A percentile compares a stretch with the other conserved stretches of the same genome.
Evolutionary conservation across 1,284 basidiomycete genomes (phyloP).

Genomic region (Athelia psychrophila): DNA sequence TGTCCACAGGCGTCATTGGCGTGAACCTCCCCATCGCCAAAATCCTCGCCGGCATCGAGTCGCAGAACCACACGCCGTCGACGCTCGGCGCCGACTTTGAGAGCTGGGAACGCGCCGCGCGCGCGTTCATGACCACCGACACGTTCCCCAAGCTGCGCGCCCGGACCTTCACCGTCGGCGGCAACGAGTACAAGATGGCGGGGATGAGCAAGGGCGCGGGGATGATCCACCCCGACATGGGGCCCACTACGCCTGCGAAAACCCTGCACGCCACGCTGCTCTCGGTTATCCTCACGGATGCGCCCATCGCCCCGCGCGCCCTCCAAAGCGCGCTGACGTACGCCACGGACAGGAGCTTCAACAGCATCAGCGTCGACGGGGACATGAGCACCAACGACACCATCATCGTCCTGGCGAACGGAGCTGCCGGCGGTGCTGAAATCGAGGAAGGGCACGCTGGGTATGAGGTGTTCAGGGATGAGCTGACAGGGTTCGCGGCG

Average conservation of each 20-base stretch:
- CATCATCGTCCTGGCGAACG: conserved; percentile 89
- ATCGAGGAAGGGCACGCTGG: conserved; percentile 69
- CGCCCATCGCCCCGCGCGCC: conserved; percentile 75
- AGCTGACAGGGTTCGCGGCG: conserved; percentile 82
- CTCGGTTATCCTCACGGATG: conserved; percentile 91
- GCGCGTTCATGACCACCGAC: conserved; percentile 99
- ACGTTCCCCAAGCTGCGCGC: conserved; percentile 96
- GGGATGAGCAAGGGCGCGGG: conserved; percentile 99
- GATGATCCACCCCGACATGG: conserved; percentile 99
- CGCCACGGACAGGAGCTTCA: conserved; percentile 93
- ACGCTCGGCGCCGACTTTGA: conserved; percentile 58
- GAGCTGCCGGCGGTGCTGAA: conserved; percentile 63
- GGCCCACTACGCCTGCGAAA: conserved; percentile 42
- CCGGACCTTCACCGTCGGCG: conserved; percentile 70
- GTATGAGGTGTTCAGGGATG: conserved; percentile 74
- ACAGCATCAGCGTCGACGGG: conserved; percentile 96
- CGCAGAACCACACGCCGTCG: conserved; percentile 27
- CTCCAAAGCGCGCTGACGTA: conserved; percentile 89
- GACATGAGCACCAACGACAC: conserved; percentile 99
- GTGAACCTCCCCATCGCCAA: conserved; percentile 87
- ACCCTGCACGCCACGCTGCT: conserved; percentile 92
- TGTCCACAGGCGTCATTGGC: conserved; percentile 98
- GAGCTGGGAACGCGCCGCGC: conserved; percentile 84
- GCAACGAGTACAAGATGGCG: conserved; percentile 73
- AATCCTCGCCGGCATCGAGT: conserved; percentile 71